Evolutionary conservation across 257 asterid species (phyloP), one percentile per base, ranked within the genome.

Genomic region (Datura wrightii): DNA sequence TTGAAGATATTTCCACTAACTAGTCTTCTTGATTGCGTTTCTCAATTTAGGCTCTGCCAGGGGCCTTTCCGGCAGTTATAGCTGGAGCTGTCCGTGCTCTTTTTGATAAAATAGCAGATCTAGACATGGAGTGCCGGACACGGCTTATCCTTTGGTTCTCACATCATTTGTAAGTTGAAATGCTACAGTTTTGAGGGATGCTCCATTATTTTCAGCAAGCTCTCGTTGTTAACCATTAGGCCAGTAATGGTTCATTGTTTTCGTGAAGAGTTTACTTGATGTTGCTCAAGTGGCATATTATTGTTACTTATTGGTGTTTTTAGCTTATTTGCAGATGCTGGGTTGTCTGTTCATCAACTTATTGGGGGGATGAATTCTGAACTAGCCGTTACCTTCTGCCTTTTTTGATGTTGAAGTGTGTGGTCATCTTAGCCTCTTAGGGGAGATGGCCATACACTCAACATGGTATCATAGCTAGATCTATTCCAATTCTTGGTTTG

Each of bases 61-160:
- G 99, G 87, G 99, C 99, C 86, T 97, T 97, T 89, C 99, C 98
- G 8, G 97, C 98, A 62, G 98, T 97, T 84, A 94, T 97, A 60
- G 99, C 99, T 0, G 98, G 99, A 87, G 99, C 98, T 59, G 99
- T 97, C 67, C 98, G 99, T 70, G 92, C 95, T 74, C 98, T 95
- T 85, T 97, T 95, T 87, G 98, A 97, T 80, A 94, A 87, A 91
- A 95, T 97, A 88, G 91, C 96, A 86, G 97, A 95, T 80, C 78
- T 97, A 82, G 99, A 97, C 86, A 97, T 97, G 99, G 99, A 97
- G 87, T 95, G 99, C 87, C 91, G 97, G 42, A 93, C 93, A 44
- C 99, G 98, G 83, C 97, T 97, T 66, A 89, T 97, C 91, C 98
- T 95, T 85, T 97, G 99, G 99, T 97, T 97, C 90, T 92, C 99